phyloP scores from a whole-genome alignment of 495 filamentous ascomycete genomes.

The Aspergillus mulundensis region DNA sequence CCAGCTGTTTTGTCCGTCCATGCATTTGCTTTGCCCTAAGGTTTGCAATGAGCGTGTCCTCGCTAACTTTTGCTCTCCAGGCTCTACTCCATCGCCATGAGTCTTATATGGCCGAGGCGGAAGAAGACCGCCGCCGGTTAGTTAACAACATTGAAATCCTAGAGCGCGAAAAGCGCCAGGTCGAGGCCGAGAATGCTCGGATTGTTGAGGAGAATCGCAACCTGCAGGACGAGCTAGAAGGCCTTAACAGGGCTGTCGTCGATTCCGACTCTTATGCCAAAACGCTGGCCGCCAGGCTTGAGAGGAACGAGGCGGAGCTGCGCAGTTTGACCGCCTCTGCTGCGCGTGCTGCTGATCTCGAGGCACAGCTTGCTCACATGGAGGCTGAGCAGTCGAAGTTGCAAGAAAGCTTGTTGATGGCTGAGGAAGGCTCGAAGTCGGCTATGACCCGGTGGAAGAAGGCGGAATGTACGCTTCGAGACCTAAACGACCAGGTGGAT shows the following conservation, averaged over 20 bases:
- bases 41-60: slow-evolving; percentile 29
- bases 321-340: slow-evolving; percentile 69
- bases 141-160: slow-evolving; percentile 65
- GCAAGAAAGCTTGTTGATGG: slow-evolving; percentile 58
- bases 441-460: slow-evolving; percentile 77
- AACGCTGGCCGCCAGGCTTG: slow-evolving; percentile 65
- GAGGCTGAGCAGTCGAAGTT: slow-evolving; percentile 76
- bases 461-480: slow-evolving; percentile 68
- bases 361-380: slow-evolving; percentile 69
- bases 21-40: slow-evolving; percentile 16
- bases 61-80: slow-evolving; percentile 75
- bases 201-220: slow-evolving; percentile 74
- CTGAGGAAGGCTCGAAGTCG: slow-evolving; percentile 66
- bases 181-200: slow-evolving; percentile 68
- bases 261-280: slow-evolving; percentile 73
- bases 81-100: slow-evolving; percentile 88
- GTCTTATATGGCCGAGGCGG: slow-evolving; percentile 84
- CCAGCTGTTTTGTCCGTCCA: slow-evolving; percentile 35
- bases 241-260: slow-evolving; percentile 66
- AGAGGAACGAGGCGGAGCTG: slow-evolving; percentile 71
- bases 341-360: slow-evolving; percentile 67
- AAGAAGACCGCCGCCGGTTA: slow-evolving; percentile 72
- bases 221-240: slow-evolving; percentile 77
- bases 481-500: slow-evolving; percentile 83
- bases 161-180: slow-evolving; percentile 69